A percentile compares a stretch with the other conserved stretches of the same genome.
These are phyloP conservation scores for Eutrema yunnanense DNA, from an alignment of 345 rosid genomes.

Conservation along the genomic window DNA sequence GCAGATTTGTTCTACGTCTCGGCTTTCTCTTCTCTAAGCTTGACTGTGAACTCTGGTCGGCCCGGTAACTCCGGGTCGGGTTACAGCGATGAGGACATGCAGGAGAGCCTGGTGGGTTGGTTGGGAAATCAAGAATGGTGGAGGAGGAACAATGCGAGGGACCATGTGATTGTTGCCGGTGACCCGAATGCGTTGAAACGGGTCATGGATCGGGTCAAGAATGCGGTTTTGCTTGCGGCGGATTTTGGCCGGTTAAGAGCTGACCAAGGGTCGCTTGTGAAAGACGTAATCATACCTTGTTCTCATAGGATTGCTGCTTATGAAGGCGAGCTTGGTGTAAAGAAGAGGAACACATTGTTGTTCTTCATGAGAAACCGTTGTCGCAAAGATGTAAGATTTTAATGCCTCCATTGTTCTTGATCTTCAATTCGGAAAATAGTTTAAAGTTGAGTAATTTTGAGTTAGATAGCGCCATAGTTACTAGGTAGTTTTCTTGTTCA, in stretches of 20 bases:
- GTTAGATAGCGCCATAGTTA: neutral
- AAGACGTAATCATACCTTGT: constrained; percentile 80
- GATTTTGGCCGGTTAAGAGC: constrained; percentile 71
- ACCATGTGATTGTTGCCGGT: constrained; percentile 69
- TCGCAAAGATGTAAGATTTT: constrained; percentile 60
- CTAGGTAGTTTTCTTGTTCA: neutral
- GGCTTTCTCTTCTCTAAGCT: constrained; percentile 67
- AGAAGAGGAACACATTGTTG: constrained; percentile 51
- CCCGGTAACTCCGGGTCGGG: constrained; percentile 24
- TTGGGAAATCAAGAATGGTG: constrained; percentile 66
- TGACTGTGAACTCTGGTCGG: constrained; percentile 50
- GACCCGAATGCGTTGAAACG: constrained; percentile 75
- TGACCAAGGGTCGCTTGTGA: constrained; percentile 81
- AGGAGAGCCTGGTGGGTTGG: constrained; percentile 70
- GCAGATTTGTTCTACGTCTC: constrained; percentile 82
- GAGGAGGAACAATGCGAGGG: constrained; percentile 71
- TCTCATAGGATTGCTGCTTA: constrained; percentile 64
- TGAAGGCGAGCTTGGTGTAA: constrained; percentile 55
- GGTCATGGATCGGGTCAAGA: constrained; percentile 58
- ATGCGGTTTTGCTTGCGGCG: constrained; percentile 53
- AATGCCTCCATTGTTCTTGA: neutral
- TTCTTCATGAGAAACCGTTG: constrained; percentile 87
- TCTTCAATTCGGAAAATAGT: neutral
- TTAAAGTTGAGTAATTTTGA: neutral
- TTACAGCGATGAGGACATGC: constrained; percentile 74